Percentiles rank a stretch among this genome's conserved stretches.
These are phyloP conservation scores for Coriolopsis trogii DNA, from an alignment of 1,284 basidiomycete genomes.

Conservation along the genomic window DNA sequence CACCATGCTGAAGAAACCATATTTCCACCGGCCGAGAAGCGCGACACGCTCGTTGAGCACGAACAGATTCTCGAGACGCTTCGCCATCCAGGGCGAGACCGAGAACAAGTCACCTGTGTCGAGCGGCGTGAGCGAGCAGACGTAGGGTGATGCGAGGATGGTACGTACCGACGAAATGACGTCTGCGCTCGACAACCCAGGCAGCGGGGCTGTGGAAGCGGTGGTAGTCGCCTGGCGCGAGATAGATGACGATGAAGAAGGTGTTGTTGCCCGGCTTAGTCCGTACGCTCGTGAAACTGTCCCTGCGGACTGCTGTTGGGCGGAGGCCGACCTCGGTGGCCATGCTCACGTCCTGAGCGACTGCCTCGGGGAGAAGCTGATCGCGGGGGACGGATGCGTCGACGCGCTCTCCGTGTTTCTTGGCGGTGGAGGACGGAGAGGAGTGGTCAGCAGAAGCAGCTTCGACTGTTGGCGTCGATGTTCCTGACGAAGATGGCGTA, in stretches of 20 bases:
- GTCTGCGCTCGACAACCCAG: slow-evolving; percentile 95
- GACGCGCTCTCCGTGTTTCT: slow-evolving; percentile 61
- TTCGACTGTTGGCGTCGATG: slow-evolving; percentile 28
- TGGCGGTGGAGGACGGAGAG: slow-evolving; percentile 32
- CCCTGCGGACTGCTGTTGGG: slow-evolving; percentile 42
- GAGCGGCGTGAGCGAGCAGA: not conserved
- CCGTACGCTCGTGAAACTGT: slow-evolving; percentile 45
- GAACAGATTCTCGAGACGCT: slow-evolving; percentile 90
- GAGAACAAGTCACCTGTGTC: slow-evolving; percentile 87
- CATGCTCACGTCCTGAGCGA: slow-evolving; percentile 69
- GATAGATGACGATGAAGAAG: slow-evolving; percentile 95
- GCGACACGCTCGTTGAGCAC: slow-evolving; percentile 98
- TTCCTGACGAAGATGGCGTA: slow-evolving; percentile 36
- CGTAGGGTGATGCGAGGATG: not conserved
- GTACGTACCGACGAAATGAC: slow-evolving; percentile 88
- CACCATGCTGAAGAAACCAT: slow-evolving; percentile 97
- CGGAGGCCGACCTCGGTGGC: slow-evolving; percentile 68
- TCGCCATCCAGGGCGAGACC: slow-evolving; percentile 95
- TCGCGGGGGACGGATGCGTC: slow-evolving; percentile 68
- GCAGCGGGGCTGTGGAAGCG: slow-evolving; percentile 95
- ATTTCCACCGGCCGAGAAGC: slow-evolving; percentile 92
- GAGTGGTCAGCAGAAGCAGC: slow-evolving; percentile 7
- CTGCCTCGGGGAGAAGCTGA: slow-evolving; percentile 52
- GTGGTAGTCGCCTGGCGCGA: slow-evolving; percentile 98
- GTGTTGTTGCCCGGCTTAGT: slow-evolving; percentile 78